Evolutionary conservation across 2,329 filamentous ascomycete genomes (phyloP).

Genomic region (Setomelanomma holmii): DNA sequence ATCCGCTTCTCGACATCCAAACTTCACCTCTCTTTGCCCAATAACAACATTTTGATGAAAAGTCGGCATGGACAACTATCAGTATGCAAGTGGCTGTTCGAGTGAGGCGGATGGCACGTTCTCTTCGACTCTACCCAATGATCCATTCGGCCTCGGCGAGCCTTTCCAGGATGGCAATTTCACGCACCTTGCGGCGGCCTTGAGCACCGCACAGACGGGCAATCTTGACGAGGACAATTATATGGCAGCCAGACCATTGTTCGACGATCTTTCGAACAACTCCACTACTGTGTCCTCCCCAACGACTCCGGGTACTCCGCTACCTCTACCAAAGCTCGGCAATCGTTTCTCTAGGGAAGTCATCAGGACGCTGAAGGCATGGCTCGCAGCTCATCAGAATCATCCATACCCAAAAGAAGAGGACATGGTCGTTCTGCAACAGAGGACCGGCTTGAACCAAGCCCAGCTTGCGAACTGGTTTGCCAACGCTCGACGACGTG

Average conservation of each 20-base stretch:
- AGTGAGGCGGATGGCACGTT: too few species aligned
- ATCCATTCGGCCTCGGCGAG: neutral
- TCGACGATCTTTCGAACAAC: constrained; percentile 9
- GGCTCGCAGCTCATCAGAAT: constrained; percentile 28
- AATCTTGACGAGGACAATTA: neutral
- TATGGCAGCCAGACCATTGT: neutral
- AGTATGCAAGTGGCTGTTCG: too few species aligned
- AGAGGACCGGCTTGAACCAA: constrained; percentile 31
- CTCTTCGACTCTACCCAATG: neutral
- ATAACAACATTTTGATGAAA: neutral
- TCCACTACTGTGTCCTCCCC: constrained; percentile 22
- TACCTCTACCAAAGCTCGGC: constrained; percentile 20
- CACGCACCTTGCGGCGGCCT: constrained; percentile 7
- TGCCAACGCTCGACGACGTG: constrained; percentile 35
- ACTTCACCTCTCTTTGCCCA: neutral
- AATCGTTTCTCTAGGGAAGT: constrained; percentile 34
- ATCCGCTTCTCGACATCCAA: neutral
- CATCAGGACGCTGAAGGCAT: constrained; percentile 30
- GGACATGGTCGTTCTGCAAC: constrained; percentile 25
- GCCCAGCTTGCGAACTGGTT: constrained; percentile 39
- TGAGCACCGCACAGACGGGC: neutral
- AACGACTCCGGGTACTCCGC: constrained; percentile 10
- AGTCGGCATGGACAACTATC: neutral
- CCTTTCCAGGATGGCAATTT: constrained; percentile 8
- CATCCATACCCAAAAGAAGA: constrained; percentile 32